A percentile compares a stretch with the other conserved stretches of the same genome.
Conservation (phyloP, 1,284 basidiomycete species). For the Tilletia setariae region DNA sequence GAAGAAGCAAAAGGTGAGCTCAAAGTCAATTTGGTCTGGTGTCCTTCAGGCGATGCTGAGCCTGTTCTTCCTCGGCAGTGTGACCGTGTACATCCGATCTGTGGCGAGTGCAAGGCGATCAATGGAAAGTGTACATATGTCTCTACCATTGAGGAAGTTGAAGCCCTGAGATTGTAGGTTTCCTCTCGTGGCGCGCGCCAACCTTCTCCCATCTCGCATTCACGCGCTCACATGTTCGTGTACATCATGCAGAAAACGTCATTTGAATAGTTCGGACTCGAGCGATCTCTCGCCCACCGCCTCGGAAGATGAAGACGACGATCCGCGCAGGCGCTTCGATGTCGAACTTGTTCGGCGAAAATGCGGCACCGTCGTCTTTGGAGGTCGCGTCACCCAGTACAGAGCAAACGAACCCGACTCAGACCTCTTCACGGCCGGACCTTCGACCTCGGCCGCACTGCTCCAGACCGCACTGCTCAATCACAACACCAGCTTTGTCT, state of each 20-base stretch:
- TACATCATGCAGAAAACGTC: no score
- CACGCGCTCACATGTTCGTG: no score
- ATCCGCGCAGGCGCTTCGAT: no score
- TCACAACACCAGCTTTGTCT: conserved; percentile 29
- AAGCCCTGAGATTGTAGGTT: neutral
- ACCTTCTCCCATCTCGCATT: no score
- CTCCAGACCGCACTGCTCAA: conserved; percentile 23
- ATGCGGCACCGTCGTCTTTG: no score
- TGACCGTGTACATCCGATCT: conserved; percentile 41
- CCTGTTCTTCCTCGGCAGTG: conserved; percentile 21
- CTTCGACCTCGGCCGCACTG: conserved; percentile 9
- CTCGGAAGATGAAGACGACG: no score
- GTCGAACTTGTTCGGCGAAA: no score
- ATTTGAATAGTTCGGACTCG: no score
- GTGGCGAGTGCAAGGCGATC: conserved; percentile 36
- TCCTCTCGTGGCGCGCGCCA: no score
- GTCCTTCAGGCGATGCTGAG: no score
- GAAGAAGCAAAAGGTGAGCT: conserved; percentile 40
- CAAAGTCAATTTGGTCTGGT: neutral
- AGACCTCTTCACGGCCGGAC: conserved; percentile 5
- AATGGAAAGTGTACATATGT: conserved; percentile 39
- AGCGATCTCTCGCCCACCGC: no score
- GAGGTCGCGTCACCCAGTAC: conserved; percentile 18
- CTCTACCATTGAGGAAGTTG: neutral
- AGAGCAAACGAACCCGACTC: conserved; percentile 27